Evolutionary conservation across 768 basidiomycete genomes (phyloP), one percentile per base, ranked within the genome.

Genomic region (Tubosaeta brunneosetosa): DNA sequence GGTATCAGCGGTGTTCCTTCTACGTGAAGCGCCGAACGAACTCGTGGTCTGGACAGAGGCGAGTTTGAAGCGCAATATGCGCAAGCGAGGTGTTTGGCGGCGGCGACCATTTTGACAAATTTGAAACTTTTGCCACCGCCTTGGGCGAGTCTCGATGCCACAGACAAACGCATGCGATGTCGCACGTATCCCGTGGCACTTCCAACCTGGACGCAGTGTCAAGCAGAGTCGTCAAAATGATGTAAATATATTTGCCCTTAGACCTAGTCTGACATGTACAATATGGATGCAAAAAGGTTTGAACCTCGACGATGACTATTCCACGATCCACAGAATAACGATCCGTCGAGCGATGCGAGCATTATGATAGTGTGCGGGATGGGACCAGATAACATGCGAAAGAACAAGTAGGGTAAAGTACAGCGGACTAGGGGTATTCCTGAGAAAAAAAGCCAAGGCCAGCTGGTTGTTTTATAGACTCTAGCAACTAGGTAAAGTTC

Each of bases 391-490:
- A 68, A 63, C 65, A 68, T 70, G 69, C 63, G 58, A 68, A 44
- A 61, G 26, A 54, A 62, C 60, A 63, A 60, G 33, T 26, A 51
- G 65, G 73, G 68, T 74, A 74, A 74, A 68, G 66, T 73, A 73
- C 73, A 73, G 63, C 62, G 56, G 67, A 65, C 70, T 60, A 55
- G 66, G 61, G 74, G 76, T 73, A 74, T 75, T 58, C 56, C 55
- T 52, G 50, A 57, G 44, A 19, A 17, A 38, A 62, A 48, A 29
- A 25, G 59, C 22, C 22, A 73, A 71, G 68, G 62, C 70, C 73
- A 71, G 70, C 72, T 73, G 60, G 58, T 62, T 55, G 54, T 38
- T 38, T 59, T 57, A 41, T 48, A 43, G 55, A 57, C 52, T 67
- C 59, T 67, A 71, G 60, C 59, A 64, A 55, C 63, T 55, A 63